Percentiles rank a stretch among this genome's conserved stretches.
phyloP scores from a whole-genome alignment of 1,139 yeast genomes.

The Chernovozyma aurita region DNA sequence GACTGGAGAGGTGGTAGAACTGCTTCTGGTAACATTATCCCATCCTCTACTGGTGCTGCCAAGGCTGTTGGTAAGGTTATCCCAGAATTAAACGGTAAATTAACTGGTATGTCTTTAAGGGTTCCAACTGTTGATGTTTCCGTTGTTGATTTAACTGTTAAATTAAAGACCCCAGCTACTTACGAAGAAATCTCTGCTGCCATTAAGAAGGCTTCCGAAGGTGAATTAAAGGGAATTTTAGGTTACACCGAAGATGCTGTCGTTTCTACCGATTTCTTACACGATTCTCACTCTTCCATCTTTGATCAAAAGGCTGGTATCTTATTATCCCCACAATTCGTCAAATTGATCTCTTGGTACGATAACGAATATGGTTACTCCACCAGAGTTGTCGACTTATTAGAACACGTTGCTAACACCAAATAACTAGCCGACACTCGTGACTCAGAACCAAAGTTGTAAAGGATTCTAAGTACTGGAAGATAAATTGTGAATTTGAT shows the following conservation, averaged over 20 bases:
- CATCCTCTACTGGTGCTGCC: slow-evolving; percentile 91
- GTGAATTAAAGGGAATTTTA: slow-evolving; percentile 67
- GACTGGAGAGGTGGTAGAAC: slow-evolving; percentile 96
- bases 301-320: slow-evolving; percentile 85
- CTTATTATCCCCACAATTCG: slow-evolving; percentile 75
- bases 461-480: too few relatives aligned
- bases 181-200: slow-evolving; percentile 74
- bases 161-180: slow-evolving; percentile 64
- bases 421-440: slow-evolving; percentile 21
- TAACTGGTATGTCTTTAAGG: slow-evolving; percentile 86
- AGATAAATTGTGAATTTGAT: too few relatives aligned
- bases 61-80: slow-evolving; percentile 90
- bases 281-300: slow-evolving; percentile 74
- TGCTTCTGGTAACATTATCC: slow-evolving; percentile 86
- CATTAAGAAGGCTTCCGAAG: slow-evolving; percentile 66
- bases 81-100: slow-evolving; percentile 83
- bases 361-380: slow-evolving; percentile 92
- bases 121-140: slow-evolving; percentile 87
- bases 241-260: slow-evolving; percentile 87
- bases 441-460: slow-evolving; percentile 9
- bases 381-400: slow-evolving; percentile 84
- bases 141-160: slow-evolving; percentile 47
- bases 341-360: slow-evolving; percentile 86
- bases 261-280: slow-evolving; percentile 80
- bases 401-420: slow-evolving; percentile 63